phyloP scores from a whole-genome alignment of 805 yeast species.

The Pichia nakasei region DNA sequence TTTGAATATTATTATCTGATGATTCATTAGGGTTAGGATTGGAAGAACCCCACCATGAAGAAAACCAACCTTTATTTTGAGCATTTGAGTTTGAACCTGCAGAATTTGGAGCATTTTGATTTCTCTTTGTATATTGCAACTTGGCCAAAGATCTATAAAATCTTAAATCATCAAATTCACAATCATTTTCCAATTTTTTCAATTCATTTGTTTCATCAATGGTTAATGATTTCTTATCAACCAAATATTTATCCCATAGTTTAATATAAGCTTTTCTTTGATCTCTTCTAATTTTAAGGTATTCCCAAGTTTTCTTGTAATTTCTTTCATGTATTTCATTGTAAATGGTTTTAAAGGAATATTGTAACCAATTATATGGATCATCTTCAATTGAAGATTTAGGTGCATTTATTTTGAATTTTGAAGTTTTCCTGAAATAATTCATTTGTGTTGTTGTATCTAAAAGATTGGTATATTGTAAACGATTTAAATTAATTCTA shows the following conservation, averaged over 20 bases:
- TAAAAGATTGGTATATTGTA: slow-evolving; percentile 74
- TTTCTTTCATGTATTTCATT: slow-evolving; percentile 76
- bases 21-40: slow-evolving; percentile 10
- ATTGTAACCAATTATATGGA: slow-evolving; percentile 75
- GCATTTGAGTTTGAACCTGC: not conserved
- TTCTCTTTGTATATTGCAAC: slow-evolving; percentile 51
- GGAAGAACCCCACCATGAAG: slow-evolving; percentile 55
- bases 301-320: slow-evolving; percentile 84
- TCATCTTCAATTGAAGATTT: slow-evolving; percentile 40
- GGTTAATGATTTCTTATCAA: slow-evolving; percentile 32
- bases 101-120: slow-evolving; percentile 14
- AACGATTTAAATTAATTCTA: slow-evolving; percentile 75
- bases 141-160: slow-evolving; percentile 79
- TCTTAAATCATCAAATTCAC: slow-evolving; percentile 71
- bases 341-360: slow-evolving; percentile 67
- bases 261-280: slow-evolving; percentile 58
- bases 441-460: slow-evolving; percentile 77
- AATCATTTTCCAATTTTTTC: slow-evolving; percentile 44
- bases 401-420: slow-evolving; percentile 68
- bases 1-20: slow-evolving; percentile 25
- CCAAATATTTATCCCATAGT: slow-evolving; percentile 48
- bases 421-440: slow-evolving; percentile 67
- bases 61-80: slow-evolving; percentile 49
- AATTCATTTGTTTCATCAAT: slow-evolving; percentile 31
- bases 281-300: slow-evolving; percentile 60